A percentile compares a stretch with the other conserved stretches of the same genome.
phyloP scores from a whole-genome alignment of 805 yeast genomes.

The Ogataea polymorpha region DNA sequence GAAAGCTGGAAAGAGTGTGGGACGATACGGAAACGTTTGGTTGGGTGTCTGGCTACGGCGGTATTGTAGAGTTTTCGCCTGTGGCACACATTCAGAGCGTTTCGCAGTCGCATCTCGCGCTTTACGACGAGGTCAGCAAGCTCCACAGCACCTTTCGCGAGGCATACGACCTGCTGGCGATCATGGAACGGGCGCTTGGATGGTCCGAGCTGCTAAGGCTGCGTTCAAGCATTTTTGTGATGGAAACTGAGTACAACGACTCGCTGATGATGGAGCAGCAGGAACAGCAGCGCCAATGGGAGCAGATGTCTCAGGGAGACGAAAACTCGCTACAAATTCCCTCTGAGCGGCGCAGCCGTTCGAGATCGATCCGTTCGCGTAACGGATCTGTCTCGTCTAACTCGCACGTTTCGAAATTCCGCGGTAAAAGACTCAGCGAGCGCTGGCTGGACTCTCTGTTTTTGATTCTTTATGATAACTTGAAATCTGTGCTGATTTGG shows the following conservation, averaged over 20 bases:
- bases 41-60: constrained; percentile 33
- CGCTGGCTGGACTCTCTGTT: constrained; percentile 71
- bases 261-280: constrained; percentile 19
- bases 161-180: constrained; percentile 70
- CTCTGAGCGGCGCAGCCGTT: constrained; percentile 10
- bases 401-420: constrained; percentile 28
- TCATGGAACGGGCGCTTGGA: constrained; percentile 65
- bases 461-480: constrained; percentile 65
- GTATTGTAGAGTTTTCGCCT: constrained; percentile 33
- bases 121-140: constrained; percentile 44
- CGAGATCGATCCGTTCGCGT: constrained; percentile 18
- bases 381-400: constrained; percentile 23
- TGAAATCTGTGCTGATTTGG: constrained; percentile 72
- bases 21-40: constrained; percentile 32
- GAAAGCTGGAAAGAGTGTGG: constrained; percentile 51
- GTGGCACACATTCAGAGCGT: constrained; percentile 37
- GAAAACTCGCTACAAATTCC: constrained; percentile 6
- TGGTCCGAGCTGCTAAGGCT: constrained; percentile 75
- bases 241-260: constrained; percentile 63
- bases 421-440: constrained; percentile 58
- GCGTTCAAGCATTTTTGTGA: constrained; percentile 72
- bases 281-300: constrained; percentile 11
- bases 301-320: constrained; percentile 2
- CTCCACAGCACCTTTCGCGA: constrained; percentile 51
- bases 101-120: constrained; percentile 46